phyloP scores from a whole-genome alignment of 768 basidiomycete genomes.

The Lentinula raphanica region DNA sequence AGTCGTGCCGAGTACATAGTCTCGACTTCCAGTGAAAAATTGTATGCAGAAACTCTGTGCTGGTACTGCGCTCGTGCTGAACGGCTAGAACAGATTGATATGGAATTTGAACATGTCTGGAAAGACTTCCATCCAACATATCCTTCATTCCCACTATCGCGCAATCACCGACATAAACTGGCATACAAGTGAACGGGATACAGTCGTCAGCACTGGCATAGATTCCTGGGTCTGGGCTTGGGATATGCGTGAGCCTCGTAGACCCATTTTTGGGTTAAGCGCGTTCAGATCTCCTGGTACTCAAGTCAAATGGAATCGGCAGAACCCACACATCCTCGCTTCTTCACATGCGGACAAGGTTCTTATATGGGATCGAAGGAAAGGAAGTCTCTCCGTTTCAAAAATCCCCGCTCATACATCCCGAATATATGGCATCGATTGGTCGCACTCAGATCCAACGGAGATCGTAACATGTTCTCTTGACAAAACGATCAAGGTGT shows the following conservation, averaged over 20 bases:
- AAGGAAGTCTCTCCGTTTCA: slow-evolving; percentile 79
- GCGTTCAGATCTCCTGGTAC: slow-evolving; percentile 67
- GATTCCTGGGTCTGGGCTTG: slow-evolving; percentile 95
- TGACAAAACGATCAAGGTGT: slow-evolving; percentile 89
- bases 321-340: slow-evolving; percentile 81
- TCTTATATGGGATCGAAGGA: slow-evolving; percentile 93
- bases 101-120: slow-evolving; percentile 84
- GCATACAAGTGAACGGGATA: slow-evolving; percentile 81
- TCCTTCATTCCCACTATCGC: slow-evolving; percentile 85
- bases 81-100: slow-evolving; percentile 52
- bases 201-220: slow-evolving; percentile 85
- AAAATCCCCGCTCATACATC: slow-evolving; percentile 78
- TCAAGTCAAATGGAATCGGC: slow-evolving; percentile 96
- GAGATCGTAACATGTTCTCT: slow-evolving; percentile 93
- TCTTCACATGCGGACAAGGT: slow-evolving; percentile 86
- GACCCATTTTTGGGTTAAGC: slow-evolving; percentile 68
- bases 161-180: slow-evolving; percentile 99
- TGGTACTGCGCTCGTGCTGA: background rate
- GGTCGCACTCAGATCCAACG: slow-evolving; percentile 70
- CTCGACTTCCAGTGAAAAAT: slow-evolving; percentile 83
- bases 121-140: slow-evolving; percentile 78
- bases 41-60: slow-evolving; percentile 40
- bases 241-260: slow-evolving; percentile 73
- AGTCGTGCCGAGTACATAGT: slow-evolving; percentile 75
- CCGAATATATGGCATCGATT: slow-evolving; percentile 97